Evolutionary conservation across 2,329 filamentous ascomycete species (phyloP), one percentile per base, ranked within the genome.

Genomic region (Parastagonospora avenae): DNA sequence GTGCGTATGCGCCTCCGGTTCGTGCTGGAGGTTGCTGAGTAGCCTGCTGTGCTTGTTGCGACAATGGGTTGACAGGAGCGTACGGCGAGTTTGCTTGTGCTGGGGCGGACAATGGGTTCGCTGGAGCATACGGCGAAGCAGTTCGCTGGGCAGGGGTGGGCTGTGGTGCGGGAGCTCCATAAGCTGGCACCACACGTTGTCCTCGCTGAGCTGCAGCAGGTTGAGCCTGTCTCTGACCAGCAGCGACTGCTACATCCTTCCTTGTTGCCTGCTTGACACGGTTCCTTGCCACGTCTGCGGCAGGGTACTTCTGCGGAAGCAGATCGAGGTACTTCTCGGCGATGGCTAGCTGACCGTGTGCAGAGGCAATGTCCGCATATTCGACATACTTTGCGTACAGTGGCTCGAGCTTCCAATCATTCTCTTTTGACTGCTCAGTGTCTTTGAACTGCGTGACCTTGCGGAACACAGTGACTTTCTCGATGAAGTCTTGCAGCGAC

Each of bases 381-480:
- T 99, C 94, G 27, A 90, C 88, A 71, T 99, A 99, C 76, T 96
- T 96, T 72, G 92, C 88, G 74, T 99, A 99, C 46, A 99, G 79
- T 2, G 87, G 82, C 32, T 86, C 83, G 52, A 99, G 85, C 77
- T 96, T 97, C 93, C 93, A 99, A 63, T 88, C 90, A 1, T 87
- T 86, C 8, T 84, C 80, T 62, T 90, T 84, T 40, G 78, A 77
- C 57, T 85, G 84, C 68, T 97, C 92, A 8, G 77, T 75, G 70
- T 99, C 94, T 64, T 89, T 79, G 79, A 97, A 99, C 68, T 93
- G 92, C 55, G 92, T 92, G 37, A 97, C 92, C 62, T 94, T 85
- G 47, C 94, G 88, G 86, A 99, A 99, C 46, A 99, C 85, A 0
- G 92, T 96, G 40, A 99, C 94, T 80, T 99, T 99, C 77, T 99